phyloP scores from a whole-genome alignment of 176 grass and related monocot genomes.

The Carex myosuroides region DNA sequence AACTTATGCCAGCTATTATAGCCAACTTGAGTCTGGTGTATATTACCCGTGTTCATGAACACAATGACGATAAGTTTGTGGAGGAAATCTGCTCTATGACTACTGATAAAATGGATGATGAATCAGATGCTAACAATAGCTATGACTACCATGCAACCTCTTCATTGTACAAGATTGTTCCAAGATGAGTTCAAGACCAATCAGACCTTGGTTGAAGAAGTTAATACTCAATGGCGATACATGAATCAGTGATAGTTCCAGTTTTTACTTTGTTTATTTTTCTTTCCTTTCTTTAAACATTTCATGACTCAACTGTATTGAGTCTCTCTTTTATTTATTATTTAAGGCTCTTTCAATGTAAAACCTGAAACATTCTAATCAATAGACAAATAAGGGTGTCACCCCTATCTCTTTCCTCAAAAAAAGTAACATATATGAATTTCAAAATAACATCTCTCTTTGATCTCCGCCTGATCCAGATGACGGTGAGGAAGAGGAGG shows the following conservation, averaged over 20 bases:
- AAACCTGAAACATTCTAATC: too few species aligned
- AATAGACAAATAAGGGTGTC: too few species aligned
- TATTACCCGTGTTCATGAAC: slow-evolving; percentile 27
- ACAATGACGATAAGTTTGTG: slow-evolving; percentile 41
- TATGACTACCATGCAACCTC: slow-evolving; percentile 67
- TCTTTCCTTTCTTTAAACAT: too few species aligned
- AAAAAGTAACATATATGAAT: slow-evolving; percentile 62
- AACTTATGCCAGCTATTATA: slow-evolving; percentile 33
- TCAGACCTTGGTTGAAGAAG: too few species aligned
- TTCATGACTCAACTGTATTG: too few species aligned
- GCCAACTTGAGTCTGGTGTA: slow-evolving; percentile 49
- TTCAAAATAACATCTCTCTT: slow-evolving; percentile 64
- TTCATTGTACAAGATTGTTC: slow-evolving; percentile 49
- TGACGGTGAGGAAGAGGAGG: slow-evolving; percentile 67
- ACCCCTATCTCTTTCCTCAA: slow-evolving; percentile 18
- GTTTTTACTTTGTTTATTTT: too few species aligned
- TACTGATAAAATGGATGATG: slow-evolving; percentile 64
- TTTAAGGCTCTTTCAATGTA: too few species aligned
- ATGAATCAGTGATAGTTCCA: too few species aligned
- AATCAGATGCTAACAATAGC: slow-evolving; percentile 72
- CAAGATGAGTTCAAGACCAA: too few species aligned
- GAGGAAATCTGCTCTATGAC: slow-evolving; percentile 31
- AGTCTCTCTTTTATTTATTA: too few species aligned
- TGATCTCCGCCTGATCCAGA: slow-evolving; percentile 93
- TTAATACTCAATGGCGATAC: too few species aligned